phyloP scores from a whole-genome alignment of 257 asterid genomes.

The Forsythia viridissima region DNA sequence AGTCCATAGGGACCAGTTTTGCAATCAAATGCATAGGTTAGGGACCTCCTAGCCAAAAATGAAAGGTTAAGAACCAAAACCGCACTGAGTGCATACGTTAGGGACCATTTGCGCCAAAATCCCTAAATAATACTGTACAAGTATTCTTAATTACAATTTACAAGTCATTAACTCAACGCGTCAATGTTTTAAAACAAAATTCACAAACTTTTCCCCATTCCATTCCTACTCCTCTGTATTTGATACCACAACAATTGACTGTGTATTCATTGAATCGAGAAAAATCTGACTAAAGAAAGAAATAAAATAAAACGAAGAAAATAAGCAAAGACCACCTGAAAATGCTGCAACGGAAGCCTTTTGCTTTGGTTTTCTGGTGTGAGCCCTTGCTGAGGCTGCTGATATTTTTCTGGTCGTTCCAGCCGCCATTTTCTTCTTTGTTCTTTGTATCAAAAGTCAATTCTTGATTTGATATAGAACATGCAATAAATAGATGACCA shows the following conservation, averaged over 20 bases:
- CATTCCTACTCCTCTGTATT: not conserved
- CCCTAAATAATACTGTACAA: not conserved
- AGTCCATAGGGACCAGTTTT: too few relatives aligned
- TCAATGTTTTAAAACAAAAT: slow-evolving; percentile 5
- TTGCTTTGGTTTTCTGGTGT: slow-evolving; percentile 61
- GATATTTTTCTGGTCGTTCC: slow-evolving; percentile 59
- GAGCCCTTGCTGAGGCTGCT: slow-evolving; percentile 85
- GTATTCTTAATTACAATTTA: not conserved
- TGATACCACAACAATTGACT: not conserved
- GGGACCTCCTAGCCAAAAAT: too few relatives aligned
- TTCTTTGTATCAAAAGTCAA: slow-evolving; percentile 12
- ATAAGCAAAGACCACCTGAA: slow-evolving; percentile 40
- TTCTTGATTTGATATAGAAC: not conserved
- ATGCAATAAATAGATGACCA: not conserved
- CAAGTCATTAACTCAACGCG: not conserved
- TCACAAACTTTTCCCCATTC: not conserved
- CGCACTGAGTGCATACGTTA: too few relatives aligned
- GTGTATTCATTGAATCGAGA: slow-evolving; percentile 1
- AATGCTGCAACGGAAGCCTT: slow-evolving; percentile 37
- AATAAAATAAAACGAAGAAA: not conserved
- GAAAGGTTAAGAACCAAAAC: too few relatives aligned
- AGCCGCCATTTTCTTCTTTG: slow-evolving; percentile 47
- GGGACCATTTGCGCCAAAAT: too few relatives aligned
- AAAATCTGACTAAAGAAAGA: not conserved
- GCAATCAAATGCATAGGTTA: too few relatives aligned